These are phyloP conservation scores for Entomophthora muscae DNA, from an alignment of 371 early-diverging fungal species.

Conservation along the genomic window DNA sequence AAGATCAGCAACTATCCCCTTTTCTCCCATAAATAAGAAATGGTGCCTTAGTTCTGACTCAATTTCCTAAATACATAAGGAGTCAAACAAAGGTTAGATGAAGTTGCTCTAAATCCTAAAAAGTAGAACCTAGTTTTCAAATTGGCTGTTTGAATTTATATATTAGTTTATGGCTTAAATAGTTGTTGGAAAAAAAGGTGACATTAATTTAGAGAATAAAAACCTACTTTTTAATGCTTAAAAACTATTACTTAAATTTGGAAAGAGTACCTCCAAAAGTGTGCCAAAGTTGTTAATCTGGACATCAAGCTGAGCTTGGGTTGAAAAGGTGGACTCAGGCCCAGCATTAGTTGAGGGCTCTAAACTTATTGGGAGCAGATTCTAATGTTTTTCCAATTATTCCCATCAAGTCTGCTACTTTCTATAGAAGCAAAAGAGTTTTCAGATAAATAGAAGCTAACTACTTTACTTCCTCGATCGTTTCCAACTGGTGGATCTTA, in stretches of 20 bases:
- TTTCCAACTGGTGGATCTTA: neutral
- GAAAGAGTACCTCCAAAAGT: neutral
- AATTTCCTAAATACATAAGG: neutral
- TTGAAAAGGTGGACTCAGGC: neutral
- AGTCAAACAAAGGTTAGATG: neutral
- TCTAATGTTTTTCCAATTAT: neutral
- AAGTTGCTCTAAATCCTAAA: neutral
- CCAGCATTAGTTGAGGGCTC: neutral
- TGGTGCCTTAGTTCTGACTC: neutral
- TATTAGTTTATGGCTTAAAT: neutral
- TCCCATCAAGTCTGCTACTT: neutral
- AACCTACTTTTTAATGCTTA: neutral
- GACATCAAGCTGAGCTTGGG: neutral
- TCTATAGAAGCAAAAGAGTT: neutral
- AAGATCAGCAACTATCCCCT: neutral
- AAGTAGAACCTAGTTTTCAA: neutral
- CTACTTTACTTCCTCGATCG: neutral
- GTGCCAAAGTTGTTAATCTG: neutral
- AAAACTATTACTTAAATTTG: neutral
- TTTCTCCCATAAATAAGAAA: neutral
- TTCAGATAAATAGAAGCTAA: neutral
- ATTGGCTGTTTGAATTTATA: neutral
- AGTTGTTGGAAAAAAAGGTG: neutral
- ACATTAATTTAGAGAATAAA: neutral
- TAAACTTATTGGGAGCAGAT: neutral